Evolutionary conservation across 306 rosid genomes (phyloP).

Genomic region (Cotoneaster glaucophyllus): DNA sequence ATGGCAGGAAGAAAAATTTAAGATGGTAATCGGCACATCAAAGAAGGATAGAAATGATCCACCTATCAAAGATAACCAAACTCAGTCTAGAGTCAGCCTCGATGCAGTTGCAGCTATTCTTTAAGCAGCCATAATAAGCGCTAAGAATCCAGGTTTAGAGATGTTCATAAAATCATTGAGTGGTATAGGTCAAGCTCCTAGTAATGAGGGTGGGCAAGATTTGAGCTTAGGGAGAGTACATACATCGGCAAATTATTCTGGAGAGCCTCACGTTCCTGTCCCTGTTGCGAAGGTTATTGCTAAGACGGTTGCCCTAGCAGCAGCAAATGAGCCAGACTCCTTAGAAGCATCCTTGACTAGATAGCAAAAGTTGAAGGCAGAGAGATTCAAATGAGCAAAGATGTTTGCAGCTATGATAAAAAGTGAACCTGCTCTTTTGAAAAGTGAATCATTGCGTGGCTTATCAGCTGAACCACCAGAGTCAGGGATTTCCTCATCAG

Average conservation of each 20-base stretch:
- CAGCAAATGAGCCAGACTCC: slow-evolving; percentile 72
- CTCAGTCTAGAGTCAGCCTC: slow-evolving; percentile 32
- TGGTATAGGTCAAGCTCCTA: slow-evolving; percentile 40
- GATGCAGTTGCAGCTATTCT: slow-evolving; percentile 82
- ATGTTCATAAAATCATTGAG: slow-evolving; percentile 32
- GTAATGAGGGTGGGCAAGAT: slow-evolving; percentile 37
- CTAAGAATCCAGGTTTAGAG: slow-evolving; percentile 50
- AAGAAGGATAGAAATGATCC: slow-evolving; percentile 59
- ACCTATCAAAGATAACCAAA: slow-evolving; percentile 30
- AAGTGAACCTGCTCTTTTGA: slow-evolving; percentile 43
- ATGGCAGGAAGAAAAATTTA: slow-evolving; percentile 63
- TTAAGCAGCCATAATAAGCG: slow-evolving; percentile 74
- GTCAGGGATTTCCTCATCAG: slow-evolving; percentile 51
- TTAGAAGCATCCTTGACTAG: slow-evolving; percentile 69
- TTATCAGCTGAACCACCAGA: slow-evolving; percentile 55
- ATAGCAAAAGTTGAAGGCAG: slow-evolving; percentile 75
- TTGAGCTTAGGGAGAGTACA: slow-evolving; percentile 44
- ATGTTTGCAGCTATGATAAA: slow-evolving; percentile 81
- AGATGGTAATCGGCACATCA: slow-evolving; percentile 54
- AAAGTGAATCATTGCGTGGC: slow-evolving; percentile 35
- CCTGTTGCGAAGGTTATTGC: slow-evolving; percentile 57
- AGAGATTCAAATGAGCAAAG: slow-evolving; percentile 85
- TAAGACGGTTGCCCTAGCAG: slow-evolving; percentile 58
- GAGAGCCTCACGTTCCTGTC: slow-evolving; percentile 28
- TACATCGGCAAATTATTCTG: slow-evolving; percentile 27